Evolutionary conservation across 331 rosid species (phyloP).

Genomic region (Cucumis variabilis): DNA sequence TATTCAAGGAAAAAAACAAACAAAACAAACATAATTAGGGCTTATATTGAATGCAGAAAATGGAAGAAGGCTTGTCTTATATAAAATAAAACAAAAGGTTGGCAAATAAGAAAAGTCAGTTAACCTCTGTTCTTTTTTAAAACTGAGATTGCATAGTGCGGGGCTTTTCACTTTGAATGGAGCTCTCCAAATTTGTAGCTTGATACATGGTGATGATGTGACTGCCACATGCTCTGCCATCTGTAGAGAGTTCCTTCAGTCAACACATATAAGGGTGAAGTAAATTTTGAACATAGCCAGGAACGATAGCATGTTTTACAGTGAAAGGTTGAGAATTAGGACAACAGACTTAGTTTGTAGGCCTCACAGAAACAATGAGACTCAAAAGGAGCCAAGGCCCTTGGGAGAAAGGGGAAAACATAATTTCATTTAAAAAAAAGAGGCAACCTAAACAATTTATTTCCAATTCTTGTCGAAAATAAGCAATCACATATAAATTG

Average conservation of each 20-base stretch:
- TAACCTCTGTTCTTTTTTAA: conserved; percentile 52
- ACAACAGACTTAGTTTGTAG: background rate
- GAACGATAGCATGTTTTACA: background rate
- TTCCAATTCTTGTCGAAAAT: background rate
- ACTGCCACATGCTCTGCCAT: conserved; percentile 80
- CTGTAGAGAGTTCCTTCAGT: conserved; percentile 30
- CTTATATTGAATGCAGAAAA: background rate
- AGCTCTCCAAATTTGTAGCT: conserved; percentile 51
- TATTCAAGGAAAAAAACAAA: background rate
- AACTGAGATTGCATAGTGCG: conserved; percentile 32
- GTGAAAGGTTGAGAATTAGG: background rate
- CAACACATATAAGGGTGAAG: background rate
- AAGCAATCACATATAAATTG: background rate
- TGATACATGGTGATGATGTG: conserved; percentile 55
- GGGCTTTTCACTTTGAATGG: conserved; percentile 34
- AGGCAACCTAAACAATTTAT: background rate
- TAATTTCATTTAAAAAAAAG: background rate
- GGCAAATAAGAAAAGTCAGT: conserved; percentile 5
- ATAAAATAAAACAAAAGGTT: background rate
- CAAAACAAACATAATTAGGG: background rate
- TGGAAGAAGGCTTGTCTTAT: background rate
- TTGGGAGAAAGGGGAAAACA: conserved; percentile 3
- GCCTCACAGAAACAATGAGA: conserved; percentile 1
- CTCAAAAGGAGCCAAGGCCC: background rate
- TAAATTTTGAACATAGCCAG: background rate